Evolutionary conservation across 805 yeast species (phyloP).

Genomic region (Grigorovia yakushimaensis): DNA sequence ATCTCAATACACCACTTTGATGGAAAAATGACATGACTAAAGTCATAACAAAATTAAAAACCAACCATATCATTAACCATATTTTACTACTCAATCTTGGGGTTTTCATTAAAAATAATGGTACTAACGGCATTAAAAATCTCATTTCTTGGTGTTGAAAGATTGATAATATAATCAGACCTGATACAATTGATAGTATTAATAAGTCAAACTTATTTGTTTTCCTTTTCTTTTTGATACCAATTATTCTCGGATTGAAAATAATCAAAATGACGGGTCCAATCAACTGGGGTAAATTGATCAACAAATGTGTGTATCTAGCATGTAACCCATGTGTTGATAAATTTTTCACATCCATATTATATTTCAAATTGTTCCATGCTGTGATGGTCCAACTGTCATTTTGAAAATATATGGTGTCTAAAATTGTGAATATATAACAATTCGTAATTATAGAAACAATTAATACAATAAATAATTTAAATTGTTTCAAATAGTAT

Average conservation of each 20-base stretch:
- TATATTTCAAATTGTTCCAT: constrained; percentile 65
- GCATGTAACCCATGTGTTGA: constrained; percentile 79
- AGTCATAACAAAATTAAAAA: constrained; percentile 52
- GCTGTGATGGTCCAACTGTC: constrained; percentile 48
- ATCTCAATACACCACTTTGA: constrained; percentile 83
- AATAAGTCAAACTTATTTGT: constrained; percentile 33
- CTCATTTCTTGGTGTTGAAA: constrained; percentile 94
- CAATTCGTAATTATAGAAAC: constrained; percentile 32
- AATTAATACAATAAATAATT: constrained; percentile 24
- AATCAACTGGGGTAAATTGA: constrained; percentile 69
- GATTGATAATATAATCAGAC: constrained; percentile 49
- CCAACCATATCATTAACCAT: constrained; percentile 38
- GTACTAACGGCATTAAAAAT: constrained; percentile 70
- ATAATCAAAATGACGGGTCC: constrained; percentile 53
- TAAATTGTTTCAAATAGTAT: constrained; percentile 32
- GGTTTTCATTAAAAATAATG: constrained; percentile 51
- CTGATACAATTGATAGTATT: constrained; percentile 52
- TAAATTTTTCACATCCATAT: constrained; percentile 48
- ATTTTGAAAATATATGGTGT: constrained; percentile 38
- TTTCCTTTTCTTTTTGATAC: constrained; percentile 4
- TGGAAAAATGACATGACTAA: constrained; percentile 71
- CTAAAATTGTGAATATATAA: constrained; percentile 36
- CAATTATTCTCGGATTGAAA: background rate
- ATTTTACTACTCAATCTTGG: constrained; percentile 28
- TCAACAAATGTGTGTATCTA: constrained; percentile 57